Conservation (phyloP, 257 asterid genomes). For the Nicotiana tomentosiformis region DNA sequence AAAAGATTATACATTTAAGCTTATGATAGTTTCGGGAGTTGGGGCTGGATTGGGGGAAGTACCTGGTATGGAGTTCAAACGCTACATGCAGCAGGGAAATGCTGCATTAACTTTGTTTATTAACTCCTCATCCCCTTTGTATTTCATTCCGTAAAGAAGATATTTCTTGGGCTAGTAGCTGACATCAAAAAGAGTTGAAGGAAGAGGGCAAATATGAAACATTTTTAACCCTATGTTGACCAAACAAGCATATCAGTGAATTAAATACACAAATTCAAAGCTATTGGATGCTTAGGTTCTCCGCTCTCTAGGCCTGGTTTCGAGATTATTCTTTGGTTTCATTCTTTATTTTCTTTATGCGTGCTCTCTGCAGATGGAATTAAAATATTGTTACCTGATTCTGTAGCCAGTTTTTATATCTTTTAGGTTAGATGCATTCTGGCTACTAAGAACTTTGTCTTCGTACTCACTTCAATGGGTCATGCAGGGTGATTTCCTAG, state of each 20-base stretch:
- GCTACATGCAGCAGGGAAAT: not conserved
- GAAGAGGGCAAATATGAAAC: not conserved
- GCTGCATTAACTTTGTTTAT: not conserved
- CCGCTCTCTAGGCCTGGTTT: not conserved
- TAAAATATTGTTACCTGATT: not conserved
- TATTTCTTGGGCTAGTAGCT: not conserved
- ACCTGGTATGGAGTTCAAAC: not conserved
- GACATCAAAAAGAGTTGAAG: constrained; percentile 1
- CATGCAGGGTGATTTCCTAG: constrained; percentile 94
- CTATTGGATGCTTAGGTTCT: not conserved
- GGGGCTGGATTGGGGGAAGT: not conserved
- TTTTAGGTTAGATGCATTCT: constrained; percentile 4
- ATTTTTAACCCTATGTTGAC: not conserved
- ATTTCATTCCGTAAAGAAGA: not conserved
- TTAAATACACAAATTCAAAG: not conserved
- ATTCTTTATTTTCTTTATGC: no score
- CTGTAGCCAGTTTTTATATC: not conserved
- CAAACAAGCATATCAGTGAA: not conserved
- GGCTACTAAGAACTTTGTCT: constrained; percentile 3
- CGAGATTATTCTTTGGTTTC: no score
- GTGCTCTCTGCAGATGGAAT: not conserved
- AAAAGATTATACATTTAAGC: not conserved
- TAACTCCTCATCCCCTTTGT: not conserved
- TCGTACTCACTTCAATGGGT: constrained; percentile 4
- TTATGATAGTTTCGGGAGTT: not conserved